Conservation (phyloP, 2,329 filamentous ascomycete species). For the Penicillium sumatraense region DNA sequence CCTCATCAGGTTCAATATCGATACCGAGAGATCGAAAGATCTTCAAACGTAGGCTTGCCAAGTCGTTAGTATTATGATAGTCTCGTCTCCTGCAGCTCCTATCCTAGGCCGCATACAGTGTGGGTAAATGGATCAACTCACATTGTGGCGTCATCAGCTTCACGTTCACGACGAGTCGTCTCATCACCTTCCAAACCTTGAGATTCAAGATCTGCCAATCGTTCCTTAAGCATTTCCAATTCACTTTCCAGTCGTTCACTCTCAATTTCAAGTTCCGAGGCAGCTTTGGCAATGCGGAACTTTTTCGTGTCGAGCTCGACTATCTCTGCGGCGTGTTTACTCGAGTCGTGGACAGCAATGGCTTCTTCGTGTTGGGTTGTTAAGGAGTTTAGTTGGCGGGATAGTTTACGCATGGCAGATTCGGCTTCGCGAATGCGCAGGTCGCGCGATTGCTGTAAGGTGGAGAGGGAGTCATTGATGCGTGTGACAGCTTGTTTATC, state of each 20-base stretch:
- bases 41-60: constrained; percentile 72
- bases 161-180: constrained; percentile 54
- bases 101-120: too few relatives aligned
- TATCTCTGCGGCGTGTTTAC: constrained; percentile 81
- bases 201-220: constrained; percentile 80
- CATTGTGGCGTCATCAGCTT: constrained; percentile 56
- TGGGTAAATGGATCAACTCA: constrained; percentile 23
- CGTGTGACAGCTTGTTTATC: constrained; percentile 85
- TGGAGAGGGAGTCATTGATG: constrained; percentile 80
- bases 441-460: constrained; percentile 82
- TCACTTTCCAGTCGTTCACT: constrained; percentile 87
- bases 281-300: constrained; percentile 91
- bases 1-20: constrained; percentile 80
- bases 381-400: constrained; percentile 75
- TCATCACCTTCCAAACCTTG: constrained; percentile 81
- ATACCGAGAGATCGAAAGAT: constrained; percentile 91
- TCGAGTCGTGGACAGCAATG: constrained; percentile 72
- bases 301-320: constrained; percentile 88
- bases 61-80: constrained; percentile 9
- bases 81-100: background rate
- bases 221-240: constrained; percentile 72
- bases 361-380: constrained; percentile 78
- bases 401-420: constrained; percentile 69
- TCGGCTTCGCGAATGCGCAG: constrained; percentile 75
- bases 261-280: constrained; percentile 87